Conservation (phyloP, 768 basidiomycete species). For the Neoboletus magnificus region DNA sequence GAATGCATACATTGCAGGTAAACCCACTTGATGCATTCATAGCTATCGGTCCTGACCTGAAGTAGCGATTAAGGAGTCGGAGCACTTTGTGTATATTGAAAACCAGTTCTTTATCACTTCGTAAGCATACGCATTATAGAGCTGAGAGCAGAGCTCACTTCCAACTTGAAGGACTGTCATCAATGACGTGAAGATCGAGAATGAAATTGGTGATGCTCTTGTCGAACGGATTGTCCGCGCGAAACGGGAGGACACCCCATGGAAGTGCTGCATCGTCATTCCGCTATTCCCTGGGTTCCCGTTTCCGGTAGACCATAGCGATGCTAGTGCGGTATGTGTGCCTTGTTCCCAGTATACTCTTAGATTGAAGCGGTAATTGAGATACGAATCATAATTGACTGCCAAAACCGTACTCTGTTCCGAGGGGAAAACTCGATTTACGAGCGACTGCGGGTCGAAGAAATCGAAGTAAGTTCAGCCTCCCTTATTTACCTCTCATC, state of each 20-base stretch:
- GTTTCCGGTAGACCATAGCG: constrained; percentile 87
- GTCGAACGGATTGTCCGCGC: constrained; percentile 89
- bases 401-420: constrained; percentile 85
- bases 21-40: background rate
- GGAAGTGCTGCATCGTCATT: constrained; percentile 92
- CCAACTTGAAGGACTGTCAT: constrained; percentile 64
- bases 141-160: background rate
- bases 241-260: constrained; percentile 71
- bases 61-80: constrained; percentile 85
- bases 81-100: constrained; percentile 98
- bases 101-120: constrained; percentile 92
- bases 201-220: constrained; percentile 91
- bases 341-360: background rate
- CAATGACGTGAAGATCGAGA: constrained; percentile 84
- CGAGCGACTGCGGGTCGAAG: constrained; percentile 75
- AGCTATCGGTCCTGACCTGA: background rate
- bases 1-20: constrained; percentile 90
- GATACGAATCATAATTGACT: constrained; percentile 94
- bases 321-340: constrained; percentile 79
- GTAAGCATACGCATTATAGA: constrained; percentile 41
- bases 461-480: constrained; percentile 65
- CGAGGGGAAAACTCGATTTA: constrained; percentile 93
- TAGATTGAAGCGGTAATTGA: constrained; percentile 26
- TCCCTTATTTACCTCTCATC: background rate
- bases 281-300: constrained; percentile 93